These are phyloP conservation scores for Ambispora gerdemannii DNA, from an alignment of 192 early-diverging fungal species.

Conservation along the genomic window DNA sequence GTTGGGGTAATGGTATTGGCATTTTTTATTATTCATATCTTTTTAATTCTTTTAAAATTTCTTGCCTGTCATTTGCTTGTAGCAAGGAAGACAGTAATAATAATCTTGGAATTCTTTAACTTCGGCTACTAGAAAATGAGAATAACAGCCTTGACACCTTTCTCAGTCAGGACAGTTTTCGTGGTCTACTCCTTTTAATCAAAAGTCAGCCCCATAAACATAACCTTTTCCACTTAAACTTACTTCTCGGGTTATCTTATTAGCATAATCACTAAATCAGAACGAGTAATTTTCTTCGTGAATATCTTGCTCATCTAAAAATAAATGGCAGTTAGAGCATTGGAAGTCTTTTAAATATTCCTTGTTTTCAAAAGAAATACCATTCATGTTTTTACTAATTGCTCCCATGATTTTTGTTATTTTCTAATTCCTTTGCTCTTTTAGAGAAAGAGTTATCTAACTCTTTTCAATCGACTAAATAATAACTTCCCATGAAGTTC, in stretches of 20 bases:
- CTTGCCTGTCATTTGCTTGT: no score
- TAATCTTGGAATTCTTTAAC: neutral
- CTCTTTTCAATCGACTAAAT: neutral
- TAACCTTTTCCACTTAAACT: neutral
- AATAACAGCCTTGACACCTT: neutral
- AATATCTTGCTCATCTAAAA: neutral
- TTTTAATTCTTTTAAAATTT: no score
- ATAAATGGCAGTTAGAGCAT: neutral
- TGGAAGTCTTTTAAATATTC: conserved; percentile 7
- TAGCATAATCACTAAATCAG: neutral
- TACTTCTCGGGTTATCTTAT: neutral
- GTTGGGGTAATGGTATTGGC: neutral
- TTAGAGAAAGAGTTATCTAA: no score
- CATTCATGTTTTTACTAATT: no score
- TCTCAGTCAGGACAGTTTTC: neutral
- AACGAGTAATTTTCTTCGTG: neutral
- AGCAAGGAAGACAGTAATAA: neutral
- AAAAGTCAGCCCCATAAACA: neutral
- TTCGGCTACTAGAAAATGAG: neutral
- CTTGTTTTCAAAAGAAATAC: no score
- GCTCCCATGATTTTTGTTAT: no score
- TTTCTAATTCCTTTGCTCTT: no score
- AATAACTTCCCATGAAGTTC: neutral
- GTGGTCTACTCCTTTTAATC: neutral
- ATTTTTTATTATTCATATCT: neutral